Evolutionary conservation across 495 filamentous ascomycete genomes (phyloP).

Genomic region (Penicillium lividum): DNA sequence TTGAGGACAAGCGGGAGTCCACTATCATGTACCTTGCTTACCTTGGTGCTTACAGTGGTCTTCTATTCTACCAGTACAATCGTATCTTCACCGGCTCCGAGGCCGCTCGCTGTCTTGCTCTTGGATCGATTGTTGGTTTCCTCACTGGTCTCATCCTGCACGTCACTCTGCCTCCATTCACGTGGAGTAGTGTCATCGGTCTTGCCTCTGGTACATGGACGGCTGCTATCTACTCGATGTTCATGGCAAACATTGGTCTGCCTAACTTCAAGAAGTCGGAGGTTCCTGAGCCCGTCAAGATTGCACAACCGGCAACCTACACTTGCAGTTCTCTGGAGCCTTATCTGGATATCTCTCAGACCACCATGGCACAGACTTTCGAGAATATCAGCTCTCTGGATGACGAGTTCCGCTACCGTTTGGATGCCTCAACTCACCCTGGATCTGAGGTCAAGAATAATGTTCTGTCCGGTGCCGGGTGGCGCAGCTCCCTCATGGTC

Average conservation of each 20-base stretch:
- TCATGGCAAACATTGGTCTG: conserved; percentile 2
- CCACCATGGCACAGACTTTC: conserved; percentile 7
- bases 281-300: neutral
- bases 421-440: neutral
- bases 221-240: conserved; percentile 6
- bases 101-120: conserved; percentile 1
- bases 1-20: conserved; percentile 2
- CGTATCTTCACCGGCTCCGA: conserved; percentile 6
- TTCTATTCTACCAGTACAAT: conserved; percentile 10
- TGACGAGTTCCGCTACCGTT: neutral
- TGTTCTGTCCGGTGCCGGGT: neutral
- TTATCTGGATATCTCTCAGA: conserved; percentile 5
- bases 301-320: neutral
- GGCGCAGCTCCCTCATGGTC: neutral
- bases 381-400: conserved; percentile 2
- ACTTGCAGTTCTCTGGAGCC: conserved; percentile 8
- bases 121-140: conserved; percentile 6
- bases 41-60: conserved; percentile 8
- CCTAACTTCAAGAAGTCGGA: neutral
- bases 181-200: conserved; percentile 8
- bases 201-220: conserved; percentile 4
- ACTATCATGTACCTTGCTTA: conserved; percentile 9
- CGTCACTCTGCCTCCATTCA: neutral
- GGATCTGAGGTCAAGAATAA: conserved; percentile 8
- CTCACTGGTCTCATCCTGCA: conserved; percentile 3